phyloP scores from a whole-genome alignment of 768 basidiomycete genomes.

The Melanogaster broomeanus region DNA sequence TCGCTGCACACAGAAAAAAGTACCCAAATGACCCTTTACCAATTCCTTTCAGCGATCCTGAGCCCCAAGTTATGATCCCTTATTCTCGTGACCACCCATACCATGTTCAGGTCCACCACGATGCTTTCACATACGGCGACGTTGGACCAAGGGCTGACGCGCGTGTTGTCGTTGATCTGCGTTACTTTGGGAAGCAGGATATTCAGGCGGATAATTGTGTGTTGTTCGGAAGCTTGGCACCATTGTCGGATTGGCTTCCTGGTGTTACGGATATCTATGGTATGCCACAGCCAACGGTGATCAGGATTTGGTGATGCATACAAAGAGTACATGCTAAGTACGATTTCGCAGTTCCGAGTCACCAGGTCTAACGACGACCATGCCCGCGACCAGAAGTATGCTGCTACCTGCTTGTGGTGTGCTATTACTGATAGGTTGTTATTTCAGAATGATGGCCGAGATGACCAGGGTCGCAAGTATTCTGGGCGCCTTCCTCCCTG shows the following conservation, averaged over 20 bases:
- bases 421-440: not conserved
- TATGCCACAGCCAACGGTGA: slow-evolving; percentile 36
- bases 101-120: slow-evolving; percentile 38
- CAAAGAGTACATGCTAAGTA: slow-evolving; percentile 6
- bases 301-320: slow-evolving; percentile 11
- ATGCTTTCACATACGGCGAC: slow-evolving; percentile 38
- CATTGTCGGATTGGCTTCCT: not conserved
- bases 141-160: slow-evolving; percentile 29
- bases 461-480: slow-evolving; percentile 32
- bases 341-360: slow-evolving; percentile 9
- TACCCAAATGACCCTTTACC: slow-evolving; percentile 23
- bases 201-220: slow-evolving; percentile 14
- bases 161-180: slow-evolving; percentile 35
- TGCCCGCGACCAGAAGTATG: not conserved
- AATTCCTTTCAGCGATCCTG: slow-evolving; percentile 30
- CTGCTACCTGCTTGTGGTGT: no score
- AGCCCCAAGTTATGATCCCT: slow-evolving; percentile 34
- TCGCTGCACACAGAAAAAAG: slow-evolving; percentile 13
- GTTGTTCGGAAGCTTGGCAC: slow-evolving; percentile 12
- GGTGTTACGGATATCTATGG: slow-evolving; percentile 27
- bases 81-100: slow-evolving; percentile 21
- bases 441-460: slow-evolving; percentile 7
- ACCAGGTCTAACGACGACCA: slow-evolving; percentile 20
- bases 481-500: slow-evolving; percentile 36
- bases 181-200: slow-evolving; percentile 27